A percentile compares a stretch with the other conserved stretches of the same genome.
phyloP scores from a whole-genome alignment of 2,329 filamentous ascomycete species.

The Diatrype stigma region DNA sequence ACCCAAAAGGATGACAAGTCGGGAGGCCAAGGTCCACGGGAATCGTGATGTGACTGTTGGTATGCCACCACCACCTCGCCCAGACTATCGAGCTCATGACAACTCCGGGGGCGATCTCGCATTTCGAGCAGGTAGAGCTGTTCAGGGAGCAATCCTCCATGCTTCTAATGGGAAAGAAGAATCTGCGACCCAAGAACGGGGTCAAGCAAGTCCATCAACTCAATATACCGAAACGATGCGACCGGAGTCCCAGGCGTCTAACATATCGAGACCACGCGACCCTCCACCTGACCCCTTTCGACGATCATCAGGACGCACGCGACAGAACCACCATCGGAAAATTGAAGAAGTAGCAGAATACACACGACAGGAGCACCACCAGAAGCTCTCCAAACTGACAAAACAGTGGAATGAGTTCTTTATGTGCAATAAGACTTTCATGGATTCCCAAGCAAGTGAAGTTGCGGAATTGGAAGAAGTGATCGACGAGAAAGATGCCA shows the following conservation, averaged over 20 bases:
- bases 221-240: conserved; percentile 1
- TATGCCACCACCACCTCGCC: neutral
- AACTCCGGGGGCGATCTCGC: neutral
- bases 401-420: conserved; percentile 18
- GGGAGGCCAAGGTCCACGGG: neutral
- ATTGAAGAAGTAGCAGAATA: no score
- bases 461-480: conserved; percentile 10
- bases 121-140: neutral
- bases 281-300: neutral
- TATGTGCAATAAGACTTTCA: conserved; percentile 10
- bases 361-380: conserved; percentile 6
- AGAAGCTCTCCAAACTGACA: conserved; percentile 10
- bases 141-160: neutral
- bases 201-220: neutral
- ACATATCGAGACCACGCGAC: conserved; percentile 17
- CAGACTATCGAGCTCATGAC: neutral
- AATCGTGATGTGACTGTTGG: neutral
- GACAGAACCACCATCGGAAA: conserved; percentile 9
- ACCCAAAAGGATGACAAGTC: neutral
- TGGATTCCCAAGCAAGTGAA: conserved; percentile 14
- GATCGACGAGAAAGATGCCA: conserved; percentile 9
- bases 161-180: neutral
- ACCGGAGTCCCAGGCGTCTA: conserved; percentile 18
- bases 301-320: no score
- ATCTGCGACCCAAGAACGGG: neutral